Percentiles rank a stretch among this genome's conserved stretches.
These are phyloP conservation scores for Chara braunii DNA, from an alignment of 139 green algal genomes.

Conservation along the genomic window DNA sequence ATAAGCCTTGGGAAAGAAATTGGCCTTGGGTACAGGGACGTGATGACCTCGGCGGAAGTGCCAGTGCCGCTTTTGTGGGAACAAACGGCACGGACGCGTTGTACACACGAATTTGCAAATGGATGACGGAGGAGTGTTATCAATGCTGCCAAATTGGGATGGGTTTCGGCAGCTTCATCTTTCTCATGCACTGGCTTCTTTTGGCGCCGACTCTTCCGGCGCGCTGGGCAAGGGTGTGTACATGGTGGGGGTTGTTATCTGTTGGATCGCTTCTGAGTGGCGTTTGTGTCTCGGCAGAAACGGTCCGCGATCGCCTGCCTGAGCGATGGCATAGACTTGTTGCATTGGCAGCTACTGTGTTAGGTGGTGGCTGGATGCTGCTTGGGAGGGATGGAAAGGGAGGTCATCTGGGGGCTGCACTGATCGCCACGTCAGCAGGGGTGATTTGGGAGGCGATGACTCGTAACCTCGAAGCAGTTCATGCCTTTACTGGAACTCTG, in stretches of 20 bases:
- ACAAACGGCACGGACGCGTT: too few species aligned
- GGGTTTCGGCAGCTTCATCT: conserved; percentile 28
- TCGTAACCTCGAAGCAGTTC: conserved; percentile 19
- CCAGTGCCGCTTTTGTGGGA: too few species aligned
- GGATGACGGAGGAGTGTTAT: background rate
- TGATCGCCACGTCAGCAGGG: conserved; percentile 8
- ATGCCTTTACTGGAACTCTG: conserved; percentile 14
- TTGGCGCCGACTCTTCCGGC: conserved; percentile 12
- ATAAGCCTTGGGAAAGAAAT: too few species aligned
- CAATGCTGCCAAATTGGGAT: conserved; percentile 18
- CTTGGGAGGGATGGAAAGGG: background rate
- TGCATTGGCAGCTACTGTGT: background rate
- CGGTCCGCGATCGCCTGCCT: conserved; percentile 6
- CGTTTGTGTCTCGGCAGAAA: conserved; percentile 12
- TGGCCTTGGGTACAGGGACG: too few species aligned
- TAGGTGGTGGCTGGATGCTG: conserved; percentile 8
- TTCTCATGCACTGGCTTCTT: conserved; percentile 30
- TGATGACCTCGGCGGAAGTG: too few species aligned
- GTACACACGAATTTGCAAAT: too few species aligned
- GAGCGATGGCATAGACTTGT: conserved; percentile 12
- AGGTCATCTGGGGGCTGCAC: conserved; percentile 1
- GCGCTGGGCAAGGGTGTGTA: conserved; percentile 10
- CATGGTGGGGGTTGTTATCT: conserved; percentile 18
- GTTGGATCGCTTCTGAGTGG: conserved; percentile 7
- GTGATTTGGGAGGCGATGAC: conserved; percentile 22